phyloP scores from a whole-genome alignment of 2,329 filamentous ascomycete genomes.

The Fusarium decemcellulare region DNA sequence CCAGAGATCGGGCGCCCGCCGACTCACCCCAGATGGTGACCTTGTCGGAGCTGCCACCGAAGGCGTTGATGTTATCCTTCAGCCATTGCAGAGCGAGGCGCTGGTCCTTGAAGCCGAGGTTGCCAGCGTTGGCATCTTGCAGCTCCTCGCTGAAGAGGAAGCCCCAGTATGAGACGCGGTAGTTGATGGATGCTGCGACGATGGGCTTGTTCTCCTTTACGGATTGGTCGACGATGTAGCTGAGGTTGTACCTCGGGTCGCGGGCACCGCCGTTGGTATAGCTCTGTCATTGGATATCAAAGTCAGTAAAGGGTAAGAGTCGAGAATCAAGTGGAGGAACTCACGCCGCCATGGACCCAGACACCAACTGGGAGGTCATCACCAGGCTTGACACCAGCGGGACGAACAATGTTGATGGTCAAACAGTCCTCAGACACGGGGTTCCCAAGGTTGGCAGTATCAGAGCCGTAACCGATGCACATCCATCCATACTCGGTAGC shows the following conservation, averaged over 20 bases:
- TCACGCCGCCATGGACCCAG: slow-evolving; percentile 68
- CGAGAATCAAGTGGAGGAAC: background rate
- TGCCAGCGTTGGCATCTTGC: slow-evolving; percentile 59
- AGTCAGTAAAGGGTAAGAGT: slow-evolving; percentile 16
- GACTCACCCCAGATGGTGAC: slow-evolving; percentile 69
- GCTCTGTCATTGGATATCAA: slow-evolving; percentile 25
- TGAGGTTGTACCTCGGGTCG: slow-evolving; percentile 70
- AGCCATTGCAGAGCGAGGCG: slow-evolving; percentile 64
- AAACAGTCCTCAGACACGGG: slow-evolving; percentile 45
- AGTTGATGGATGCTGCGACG: slow-evolving; percentile 66
- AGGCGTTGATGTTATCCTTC: slow-evolving; percentile 64
- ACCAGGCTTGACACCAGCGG: slow-evolving; percentile 44
- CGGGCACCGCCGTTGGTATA: slow-evolving; percentile 43
- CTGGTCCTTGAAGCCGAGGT: slow-evolving; percentile 66
- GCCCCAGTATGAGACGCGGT: slow-evolving; percentile 65
- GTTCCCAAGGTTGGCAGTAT: slow-evolving; percentile 41
- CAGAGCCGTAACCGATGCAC: slow-evolving; percentile 66
- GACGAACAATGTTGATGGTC: slow-evolving; percentile 46
- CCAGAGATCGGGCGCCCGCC: slow-evolving; percentile 65
- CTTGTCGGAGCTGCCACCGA: slow-evolving; percentile 62
- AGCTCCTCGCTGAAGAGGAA: slow-evolving; percentile 64
- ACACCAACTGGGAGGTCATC: slow-evolving; percentile 68
- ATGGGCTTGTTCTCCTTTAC: slow-evolving; percentile 63
- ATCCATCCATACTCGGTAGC: slow-evolving; percentile 63
- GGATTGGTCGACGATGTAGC: slow-evolving; percentile 68